A percentile compares a stretch with the other conserved stretches of the same genome.
Conservation (phyloP, 345 rosid genomes). For the Gossypium raimondii region DNA sequence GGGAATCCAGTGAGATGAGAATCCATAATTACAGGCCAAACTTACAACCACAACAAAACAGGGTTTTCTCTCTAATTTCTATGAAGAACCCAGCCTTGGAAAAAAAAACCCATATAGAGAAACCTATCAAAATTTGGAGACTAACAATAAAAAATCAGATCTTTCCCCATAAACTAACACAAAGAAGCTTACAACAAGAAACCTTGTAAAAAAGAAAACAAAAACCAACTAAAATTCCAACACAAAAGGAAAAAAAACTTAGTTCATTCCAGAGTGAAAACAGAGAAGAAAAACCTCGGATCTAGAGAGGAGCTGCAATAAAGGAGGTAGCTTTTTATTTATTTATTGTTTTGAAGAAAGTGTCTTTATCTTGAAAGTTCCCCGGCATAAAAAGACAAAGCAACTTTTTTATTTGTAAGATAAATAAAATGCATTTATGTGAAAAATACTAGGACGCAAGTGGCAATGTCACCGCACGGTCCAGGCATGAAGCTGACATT, state of each 20-base stretch:
- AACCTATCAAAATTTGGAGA: conserved; percentile 3
- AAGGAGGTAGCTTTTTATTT: neutral
- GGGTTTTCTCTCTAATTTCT: neutral
- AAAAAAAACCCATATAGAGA: neutral
- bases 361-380: conserved; percentile 6
- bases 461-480: conserved; percentile 6
- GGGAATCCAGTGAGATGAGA: conserved; percentile 19
- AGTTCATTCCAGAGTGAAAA: neutral
- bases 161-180: neutral
- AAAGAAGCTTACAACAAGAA: neutral
- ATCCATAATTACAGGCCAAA: conserved; percentile 17
- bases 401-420: neutral
- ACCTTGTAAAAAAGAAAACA: neutral
- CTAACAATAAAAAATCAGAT: neutral
- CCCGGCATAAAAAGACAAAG: conserved; percentile 7
- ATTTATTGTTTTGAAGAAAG: neutral
- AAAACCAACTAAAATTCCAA: neutral
- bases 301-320: neutral
- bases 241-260: neutral
- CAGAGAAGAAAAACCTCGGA: neutral
- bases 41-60: neutral
- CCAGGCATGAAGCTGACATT: neutral
- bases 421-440: neutral
- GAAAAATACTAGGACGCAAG: neutral
- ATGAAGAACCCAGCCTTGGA: neutral